phyloP scores from a whole-genome alignment of 2,329 filamentous ascomycete genomes.

The Huntiella savannae region DNA sequence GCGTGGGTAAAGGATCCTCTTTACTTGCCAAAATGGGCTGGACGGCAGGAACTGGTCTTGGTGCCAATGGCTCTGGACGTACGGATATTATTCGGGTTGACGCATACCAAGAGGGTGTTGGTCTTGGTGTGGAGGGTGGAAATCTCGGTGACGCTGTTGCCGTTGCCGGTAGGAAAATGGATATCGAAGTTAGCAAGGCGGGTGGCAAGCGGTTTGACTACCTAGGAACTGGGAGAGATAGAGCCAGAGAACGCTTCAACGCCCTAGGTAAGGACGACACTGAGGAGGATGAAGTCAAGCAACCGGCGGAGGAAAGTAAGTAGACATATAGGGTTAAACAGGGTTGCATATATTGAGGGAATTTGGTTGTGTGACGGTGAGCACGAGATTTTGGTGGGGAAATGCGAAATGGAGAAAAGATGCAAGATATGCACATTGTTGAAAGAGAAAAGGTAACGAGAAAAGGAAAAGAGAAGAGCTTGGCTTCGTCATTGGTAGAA shows the following conservation, averaged over 20 bases:
- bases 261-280: conserved; percentile 21
- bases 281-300: not conserved
- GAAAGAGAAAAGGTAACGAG: no score
- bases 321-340: no score
- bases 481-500: no score
- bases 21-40: conserved; percentile 58
- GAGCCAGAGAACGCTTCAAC: conserved; percentile 46
- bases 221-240: conserved; percentile 43
- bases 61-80: conserved; percentile 40
- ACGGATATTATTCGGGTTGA: conserved; percentile 45
- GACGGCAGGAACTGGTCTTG: conserved; percentile 44
- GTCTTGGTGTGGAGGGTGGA: conserved; percentile 49
- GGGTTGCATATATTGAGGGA: no score
- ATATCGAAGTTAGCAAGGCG: conserved; percentile 28
- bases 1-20: conserved; percentile 37
- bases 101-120: conserved; percentile 48
- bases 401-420: no score
- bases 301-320: no score
- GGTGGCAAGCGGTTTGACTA: conserved; percentile 28
- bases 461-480: no score
- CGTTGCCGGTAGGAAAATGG: conserved; percentile 41
- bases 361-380: no score
- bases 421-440: no score
- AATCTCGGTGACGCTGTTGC: conserved; percentile 49
- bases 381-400: no score